Evolutionary conservation across 257 asterid genomes (phyloP).

Genomic region (Solanum chilense): DNA sequence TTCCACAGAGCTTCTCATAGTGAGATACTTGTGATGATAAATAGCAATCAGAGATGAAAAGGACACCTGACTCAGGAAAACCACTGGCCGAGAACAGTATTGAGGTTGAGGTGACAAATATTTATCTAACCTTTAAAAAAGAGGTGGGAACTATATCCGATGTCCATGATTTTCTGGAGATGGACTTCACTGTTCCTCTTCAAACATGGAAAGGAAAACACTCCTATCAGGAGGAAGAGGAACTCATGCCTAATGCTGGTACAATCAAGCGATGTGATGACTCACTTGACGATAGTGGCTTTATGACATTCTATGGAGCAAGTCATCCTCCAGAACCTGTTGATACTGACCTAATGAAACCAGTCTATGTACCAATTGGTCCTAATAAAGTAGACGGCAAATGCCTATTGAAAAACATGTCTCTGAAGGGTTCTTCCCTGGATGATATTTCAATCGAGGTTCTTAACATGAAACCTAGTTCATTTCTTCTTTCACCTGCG

Average conservation of each 20-base stretch:
- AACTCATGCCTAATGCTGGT: neutral
- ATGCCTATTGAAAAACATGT: neutral
- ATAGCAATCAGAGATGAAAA: neutral
- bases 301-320: neutral
- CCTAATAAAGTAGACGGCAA: neutral
- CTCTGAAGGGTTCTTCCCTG: neutral
- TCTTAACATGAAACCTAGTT: constrained; percentile 20
- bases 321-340: constrained; percentile 6
- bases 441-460: neutral
- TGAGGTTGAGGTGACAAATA: neutral
- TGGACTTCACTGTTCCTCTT: neutral
- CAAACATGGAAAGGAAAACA: neutral
- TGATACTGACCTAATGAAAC: constrained; percentile 6
- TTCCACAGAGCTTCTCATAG: neutral
- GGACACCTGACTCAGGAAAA: neutral
- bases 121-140: neutral
- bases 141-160: neutral
- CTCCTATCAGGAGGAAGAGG: neutral
- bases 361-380: neutral
- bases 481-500: constrained; percentile 17
- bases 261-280: neutral
- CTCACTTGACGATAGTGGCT: neutral
- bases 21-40: constrained; percentile 1
- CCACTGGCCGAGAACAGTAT: neutral
- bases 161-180: neutral